Evolutionary conservation across 2,329 filamentous ascomycete species (phyloP).

Genomic region (Amauroascus niger): DNA sequence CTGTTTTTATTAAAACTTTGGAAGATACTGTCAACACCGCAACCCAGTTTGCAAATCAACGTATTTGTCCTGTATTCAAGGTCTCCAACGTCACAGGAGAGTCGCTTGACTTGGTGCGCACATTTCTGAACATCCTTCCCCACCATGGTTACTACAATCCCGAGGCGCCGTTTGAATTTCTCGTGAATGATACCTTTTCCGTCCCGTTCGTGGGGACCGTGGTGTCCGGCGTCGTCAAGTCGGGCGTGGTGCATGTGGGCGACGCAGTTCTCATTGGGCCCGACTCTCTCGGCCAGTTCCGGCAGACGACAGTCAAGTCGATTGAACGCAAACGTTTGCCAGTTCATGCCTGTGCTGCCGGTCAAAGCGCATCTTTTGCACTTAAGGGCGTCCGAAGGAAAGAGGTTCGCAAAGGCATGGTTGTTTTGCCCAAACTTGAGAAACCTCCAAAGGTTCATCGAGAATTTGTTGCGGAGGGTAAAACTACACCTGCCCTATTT

Average conservation of each 20-base stretch:
- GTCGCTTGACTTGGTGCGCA: conserved; percentile 78
- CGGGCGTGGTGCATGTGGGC: conserved; percentile 78
- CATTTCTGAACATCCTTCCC: conserved; percentile 88
- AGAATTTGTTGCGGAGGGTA: conserved; percentile 71
- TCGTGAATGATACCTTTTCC: conserved; percentile 95
- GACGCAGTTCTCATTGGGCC: conserved; percentile 83
- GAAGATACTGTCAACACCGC: conserved; percentile 93
- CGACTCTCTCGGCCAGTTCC: conserved; percentile 82
- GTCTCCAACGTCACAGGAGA: conserved; percentile 96
- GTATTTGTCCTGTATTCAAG: conserved; percentile 95
- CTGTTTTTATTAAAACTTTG: conserved; percentile 83
- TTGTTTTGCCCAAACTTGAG: conserved; percentile 77
- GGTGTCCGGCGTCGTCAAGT: conserved; percentile 85
- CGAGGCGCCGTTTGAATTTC: conserved; percentile 82
- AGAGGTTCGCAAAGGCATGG: conserved; percentile 96
- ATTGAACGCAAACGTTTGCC: conserved; percentile 90
- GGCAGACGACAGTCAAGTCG: conserved; percentile 72
- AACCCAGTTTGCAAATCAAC: conserved; percentile 86
- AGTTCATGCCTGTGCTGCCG: conserved; percentile 78
- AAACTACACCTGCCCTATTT: conserved; percentile 14
- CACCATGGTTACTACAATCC: conserved; percentile 89
- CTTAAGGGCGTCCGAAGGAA: conserved; percentile 78
- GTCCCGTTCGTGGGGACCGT: conserved; percentile 96
- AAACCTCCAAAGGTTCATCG: conserved; percentile 62
- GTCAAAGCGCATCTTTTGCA: conserved; percentile 87